A percentile compares a stretch with the other conserved stretches of the same genome.
These are phyloP conservation scores for Serendipita sp. DNA, from an alignment of 768 basidiomycete species.

Conservation along the genomic window DNA sequence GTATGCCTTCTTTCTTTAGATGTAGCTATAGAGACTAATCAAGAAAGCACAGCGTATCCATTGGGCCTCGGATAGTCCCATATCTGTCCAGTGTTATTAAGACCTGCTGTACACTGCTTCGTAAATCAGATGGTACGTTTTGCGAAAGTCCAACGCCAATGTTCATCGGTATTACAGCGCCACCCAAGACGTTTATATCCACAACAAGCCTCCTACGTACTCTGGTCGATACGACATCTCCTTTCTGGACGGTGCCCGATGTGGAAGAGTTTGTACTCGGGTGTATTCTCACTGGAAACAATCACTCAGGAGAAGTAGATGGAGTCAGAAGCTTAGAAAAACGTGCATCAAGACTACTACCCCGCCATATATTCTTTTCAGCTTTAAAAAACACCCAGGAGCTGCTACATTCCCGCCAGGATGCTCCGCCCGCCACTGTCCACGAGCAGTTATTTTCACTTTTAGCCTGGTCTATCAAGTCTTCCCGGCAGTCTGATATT, in stretches of 20 bases:
- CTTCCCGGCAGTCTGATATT: too few species aligned
- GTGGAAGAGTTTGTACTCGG: not conserved
- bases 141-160: slow-evolving; percentile 6
- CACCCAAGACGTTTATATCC: slow-evolving; percentile 6
- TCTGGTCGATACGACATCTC: not conserved
- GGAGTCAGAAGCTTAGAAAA: too few species aligned
- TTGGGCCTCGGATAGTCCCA: slow-evolving; percentile 82
- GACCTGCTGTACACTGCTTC: slow-evolving; percentile 27
- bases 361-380: too few species aligned
- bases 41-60: slow-evolving; percentile 34
- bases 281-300: too few species aligned
- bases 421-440: too few species aligned
- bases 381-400: too few species aligned
- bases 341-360: too few species aligned
- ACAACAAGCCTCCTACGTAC: not conserved
- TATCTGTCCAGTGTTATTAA: slow-evolving; percentile 57
- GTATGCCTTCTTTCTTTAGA: slow-evolving; percentile 25
- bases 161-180: slow-evolving; percentile 7
- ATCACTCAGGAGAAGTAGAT: too few species aligned
- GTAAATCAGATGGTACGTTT: slow-evolving; percentile 10
- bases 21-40: not conserved
- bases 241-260: not conserved
- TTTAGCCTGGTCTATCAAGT: too few species aligned
- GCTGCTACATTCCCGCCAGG: too few species aligned
- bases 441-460: too few species aligned